Evolutionary conservation across 139 green algal species (phyloP).

Genomic region (Coelastrella sp.): DNA sequence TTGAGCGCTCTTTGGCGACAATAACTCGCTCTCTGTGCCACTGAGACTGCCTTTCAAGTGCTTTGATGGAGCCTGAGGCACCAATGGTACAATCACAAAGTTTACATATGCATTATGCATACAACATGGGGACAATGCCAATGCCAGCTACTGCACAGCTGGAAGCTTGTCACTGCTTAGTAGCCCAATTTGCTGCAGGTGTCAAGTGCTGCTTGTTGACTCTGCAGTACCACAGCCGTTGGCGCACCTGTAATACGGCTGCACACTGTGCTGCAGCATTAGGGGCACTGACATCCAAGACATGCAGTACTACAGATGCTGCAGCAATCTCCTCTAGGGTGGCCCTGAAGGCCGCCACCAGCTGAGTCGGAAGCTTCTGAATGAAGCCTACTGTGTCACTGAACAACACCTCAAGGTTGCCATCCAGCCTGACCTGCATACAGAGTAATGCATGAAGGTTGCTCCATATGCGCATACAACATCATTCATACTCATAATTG

Average conservation of each 20-base stretch:
- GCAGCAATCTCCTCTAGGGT: conserved; percentile 96
- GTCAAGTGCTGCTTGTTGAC: no score
- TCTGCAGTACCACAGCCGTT: no score
- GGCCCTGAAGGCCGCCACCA: conserved; percentile 92
- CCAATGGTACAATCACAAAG: no score
- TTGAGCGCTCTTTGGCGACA: no score
- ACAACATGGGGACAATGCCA: no score
- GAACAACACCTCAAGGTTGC: conserved; percentile 89
- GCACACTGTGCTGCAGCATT: conserved; percentile 82
- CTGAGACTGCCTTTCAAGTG: no score
- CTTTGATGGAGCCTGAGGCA: no score
- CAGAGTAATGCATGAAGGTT: not conserved
- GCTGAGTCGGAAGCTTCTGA: conserved; percentile 97
- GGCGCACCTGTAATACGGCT: conserved; percentile 76
- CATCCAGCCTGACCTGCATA: conserved; percentile 50
- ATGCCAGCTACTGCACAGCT: no score
- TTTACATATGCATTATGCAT: no score
- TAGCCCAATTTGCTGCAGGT: no score
- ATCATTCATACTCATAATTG: not conserved
- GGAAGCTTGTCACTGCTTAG: no score
- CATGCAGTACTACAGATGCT: conserved; percentile 87
- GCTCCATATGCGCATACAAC: not conserved
- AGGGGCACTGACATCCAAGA: conserved; percentile 91
- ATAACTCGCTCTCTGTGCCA: no score
- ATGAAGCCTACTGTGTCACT: conserved; percentile 97